These are phyloP conservation scores for Tetrahymena malaccensis DNA, from an alignment of 73 alveolate genomes.

Conservation along the genomic window DNA sequence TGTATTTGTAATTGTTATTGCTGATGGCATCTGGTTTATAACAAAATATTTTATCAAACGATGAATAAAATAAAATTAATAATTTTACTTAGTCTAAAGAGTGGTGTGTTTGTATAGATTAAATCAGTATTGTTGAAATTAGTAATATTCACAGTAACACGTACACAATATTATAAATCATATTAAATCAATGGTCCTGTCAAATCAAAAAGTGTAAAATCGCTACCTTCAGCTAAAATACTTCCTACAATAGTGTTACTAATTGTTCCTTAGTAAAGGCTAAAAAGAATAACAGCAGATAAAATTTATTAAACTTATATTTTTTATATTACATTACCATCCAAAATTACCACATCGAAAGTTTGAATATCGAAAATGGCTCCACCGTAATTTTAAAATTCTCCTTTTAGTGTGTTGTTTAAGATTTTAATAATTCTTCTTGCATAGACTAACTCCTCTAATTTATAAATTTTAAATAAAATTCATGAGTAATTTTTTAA, in stretches of 20 bases:
- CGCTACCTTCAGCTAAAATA: not conserved
- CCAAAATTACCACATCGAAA: not conserved
- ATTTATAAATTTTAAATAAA: not conserved
- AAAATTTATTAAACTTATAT: not conserved
- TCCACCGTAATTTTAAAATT: not conserved
- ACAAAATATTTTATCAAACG: not conserved
- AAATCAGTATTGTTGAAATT: not conserved
- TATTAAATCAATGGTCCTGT: not conserved
- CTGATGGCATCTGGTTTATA: not conserved
- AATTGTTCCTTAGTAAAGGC: not conserved
- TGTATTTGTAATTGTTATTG: not conserved
- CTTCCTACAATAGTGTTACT: not conserved
- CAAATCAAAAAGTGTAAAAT: not conserved
- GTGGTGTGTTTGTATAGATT: not conserved
- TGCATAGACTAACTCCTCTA: not conserved
- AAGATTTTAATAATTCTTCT: not conserved
- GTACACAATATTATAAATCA: not conserved
- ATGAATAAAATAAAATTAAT: not conserved
- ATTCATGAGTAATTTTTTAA: not conserved
- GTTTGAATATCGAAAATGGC: not conserved
- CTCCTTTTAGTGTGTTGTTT: not conserved
- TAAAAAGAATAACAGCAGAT: not conserved
- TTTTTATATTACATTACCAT: not conserved
- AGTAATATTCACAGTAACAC: not conserved
- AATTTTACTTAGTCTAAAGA: not conserved